A percentile compares a stretch with the other conserved stretches of the same genome.
These are phyloP conservation scores for Wickerhamomyces bovis DNA, from an alignment of 805 yeast species.

Conservation along the genomic window DNA sequence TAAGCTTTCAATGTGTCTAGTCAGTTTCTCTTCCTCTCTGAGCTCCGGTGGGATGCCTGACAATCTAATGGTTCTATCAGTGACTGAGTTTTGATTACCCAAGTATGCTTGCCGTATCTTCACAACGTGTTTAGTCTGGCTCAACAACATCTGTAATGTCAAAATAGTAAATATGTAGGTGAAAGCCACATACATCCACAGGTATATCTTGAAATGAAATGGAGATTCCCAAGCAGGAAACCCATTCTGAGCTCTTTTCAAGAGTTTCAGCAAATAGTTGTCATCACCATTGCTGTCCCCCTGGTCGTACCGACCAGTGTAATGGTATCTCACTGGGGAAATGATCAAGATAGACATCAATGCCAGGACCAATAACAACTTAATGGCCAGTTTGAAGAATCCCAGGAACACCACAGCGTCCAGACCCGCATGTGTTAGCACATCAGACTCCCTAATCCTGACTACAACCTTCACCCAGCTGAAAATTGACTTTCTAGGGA, in stretches of 20 bases:
- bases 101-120: conserved; percentile 72
- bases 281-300: conserved; percentile 35
- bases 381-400: conserved; percentile 85
- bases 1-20: conserved; percentile 67
- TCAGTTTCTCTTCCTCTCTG: conserved; percentile 62
- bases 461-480: conserved; percentile 79
- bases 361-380: conserved; percentile 57
- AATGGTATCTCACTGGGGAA: conserved; percentile 80
- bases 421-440: conserved; percentile 83
- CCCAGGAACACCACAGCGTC: conserved; percentile 91
- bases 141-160: conserved; percentile 54
- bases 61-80: conserved; percentile 84
- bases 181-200: conserved; percentile 85
- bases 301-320: conserved; percentile 69
- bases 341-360: conserved; percentile 69
- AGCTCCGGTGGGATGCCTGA: conserved; percentile 84
- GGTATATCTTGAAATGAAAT: conserved; percentile 48
- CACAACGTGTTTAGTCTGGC: conserved; percentile 71
- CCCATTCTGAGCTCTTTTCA: conserved; percentile 21
- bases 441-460: conserved; percentile 66
- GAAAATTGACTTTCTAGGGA: conserved; percentile 44
- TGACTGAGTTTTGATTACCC: conserved; percentile 82
- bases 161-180: conserved; percentile 79
- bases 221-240: conserved; percentile 34
- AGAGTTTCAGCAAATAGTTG: neutral